phyloP scores from a whole-genome alignment of 306 rosid species.

The Citrullus amarus region DNA sequence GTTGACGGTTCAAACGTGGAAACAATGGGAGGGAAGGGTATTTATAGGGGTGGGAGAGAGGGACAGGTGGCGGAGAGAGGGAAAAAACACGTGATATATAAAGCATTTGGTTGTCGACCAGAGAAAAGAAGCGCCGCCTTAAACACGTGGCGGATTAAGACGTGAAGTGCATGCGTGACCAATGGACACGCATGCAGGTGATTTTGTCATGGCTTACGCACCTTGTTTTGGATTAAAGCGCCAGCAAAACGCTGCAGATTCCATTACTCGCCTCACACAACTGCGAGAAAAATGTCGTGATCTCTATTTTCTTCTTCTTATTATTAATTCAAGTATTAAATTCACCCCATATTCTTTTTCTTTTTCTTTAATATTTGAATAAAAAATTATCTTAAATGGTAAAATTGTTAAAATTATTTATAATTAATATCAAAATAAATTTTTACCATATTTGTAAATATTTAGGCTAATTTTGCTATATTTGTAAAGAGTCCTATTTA shows the following conservation, averaged over 20 bases:
- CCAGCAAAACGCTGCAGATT: conserved; percentile 18
- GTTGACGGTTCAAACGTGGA: conserved; percentile 74
- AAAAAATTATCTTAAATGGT: too few species aligned
- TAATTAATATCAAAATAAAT: too few species aligned
- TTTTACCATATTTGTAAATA: too few species aligned
- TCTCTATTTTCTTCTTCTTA: background rate
- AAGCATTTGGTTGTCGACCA: background rate
- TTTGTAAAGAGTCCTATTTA: too few species aligned
- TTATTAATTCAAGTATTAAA: background rate
- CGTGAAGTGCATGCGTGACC: conserved; percentile 39
- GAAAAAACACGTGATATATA: conserved; percentile 69
- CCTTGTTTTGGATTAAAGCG: conserved; percentile 40
- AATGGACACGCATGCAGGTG: conserved; percentile 15
- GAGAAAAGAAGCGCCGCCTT: conserved; percentile 11
- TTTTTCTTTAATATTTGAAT: background rate
- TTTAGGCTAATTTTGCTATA: too few species aligned
- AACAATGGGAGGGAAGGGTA: conserved; percentile 26
- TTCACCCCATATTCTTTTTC: background rate
- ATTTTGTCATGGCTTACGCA: conserved; percentile 88
- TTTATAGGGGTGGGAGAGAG: conserved; percentile 21
- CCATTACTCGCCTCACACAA: background rate
- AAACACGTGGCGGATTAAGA: conserved; percentile 33
- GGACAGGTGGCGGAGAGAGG: conserved; percentile 34
- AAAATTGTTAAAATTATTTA: too few species aligned
- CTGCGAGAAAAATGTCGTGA: background rate